A percentile compares a stretch with the other conserved stretches of the same genome.
Evolutionary conservation across 2,329 filamentous ascomycete genomes (phyloP).

Genomic region (Celoporthe dispersa): DNA sequence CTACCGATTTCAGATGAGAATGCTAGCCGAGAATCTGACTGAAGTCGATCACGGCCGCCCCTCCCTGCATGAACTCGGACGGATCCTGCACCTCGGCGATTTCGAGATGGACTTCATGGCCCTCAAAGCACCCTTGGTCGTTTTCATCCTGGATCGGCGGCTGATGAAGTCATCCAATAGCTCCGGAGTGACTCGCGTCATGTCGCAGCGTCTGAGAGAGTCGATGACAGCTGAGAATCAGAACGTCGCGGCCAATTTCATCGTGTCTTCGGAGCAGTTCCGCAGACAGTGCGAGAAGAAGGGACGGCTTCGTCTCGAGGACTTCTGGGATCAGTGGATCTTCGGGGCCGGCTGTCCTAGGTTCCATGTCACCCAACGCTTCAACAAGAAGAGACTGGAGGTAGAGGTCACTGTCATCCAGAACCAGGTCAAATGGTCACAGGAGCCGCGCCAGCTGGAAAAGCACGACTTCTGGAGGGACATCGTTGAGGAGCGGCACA

Average conservation of each 20-base stretch:
- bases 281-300: constrained; percentile 85
- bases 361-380: constrained; percentile 84
- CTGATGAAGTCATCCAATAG: constrained; percentile 87
- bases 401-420: constrained; percentile 91
- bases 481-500: constrained; percentile 76
- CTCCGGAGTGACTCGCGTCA: constrained; percentile 80
- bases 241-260: constrained; percentile 29
- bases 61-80: constrained; percentile 79
- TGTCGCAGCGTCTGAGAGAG: constrained; percentile 83
- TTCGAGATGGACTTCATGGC: constrained; percentile 91
- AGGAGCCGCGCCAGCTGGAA: constrained; percentile 59
- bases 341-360: constrained; percentile 85
- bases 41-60: constrained; percentile 82
- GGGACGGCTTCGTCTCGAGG: constrained; percentile 82
- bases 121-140: constrained; percentile 85
- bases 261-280: constrained; percentile 77
- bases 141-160: constrained; percentile 92
- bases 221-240: constrained; percentile 65
- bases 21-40: constrained; percentile 79
- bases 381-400: constrained; percentile 97
- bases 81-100: constrained; percentile 75
- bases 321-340: constrained; percentile 95
- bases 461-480: constrained; percentile 82
- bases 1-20: constrained; percentile 87
- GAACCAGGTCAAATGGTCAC: constrained; percentile 63